Evolutionary conservation across 176 grass and related monocot species (phyloP).

Genomic region (Urochloa ruziziensis): DNA sequence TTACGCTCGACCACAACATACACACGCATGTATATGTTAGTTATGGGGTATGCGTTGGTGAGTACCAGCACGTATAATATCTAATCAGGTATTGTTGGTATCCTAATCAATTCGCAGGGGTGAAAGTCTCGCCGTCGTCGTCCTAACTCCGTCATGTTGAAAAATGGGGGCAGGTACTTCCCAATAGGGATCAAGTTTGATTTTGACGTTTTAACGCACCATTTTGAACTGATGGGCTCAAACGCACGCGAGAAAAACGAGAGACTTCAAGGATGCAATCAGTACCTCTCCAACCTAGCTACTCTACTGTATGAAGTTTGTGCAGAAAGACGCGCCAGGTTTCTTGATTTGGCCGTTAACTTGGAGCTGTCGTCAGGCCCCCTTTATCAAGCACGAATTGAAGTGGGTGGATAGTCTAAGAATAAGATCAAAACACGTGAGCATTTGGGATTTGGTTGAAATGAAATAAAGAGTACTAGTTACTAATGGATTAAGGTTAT

Average conservation of each 20-base stretch:
- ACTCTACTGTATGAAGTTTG: background rate
- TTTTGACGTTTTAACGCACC: conserved; percentile 25
- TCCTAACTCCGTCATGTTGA: conserved; percentile 17
- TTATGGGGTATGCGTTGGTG: background rate
- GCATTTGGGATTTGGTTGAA: background rate
- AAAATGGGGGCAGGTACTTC: conserved; percentile 27
- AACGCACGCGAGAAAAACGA: background rate
- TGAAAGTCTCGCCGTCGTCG: conserved; percentile 14
- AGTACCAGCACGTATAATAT: background rate
- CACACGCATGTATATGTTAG: background rate
- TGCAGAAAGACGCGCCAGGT: background rate
- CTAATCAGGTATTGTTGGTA: background rate
- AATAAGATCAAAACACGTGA: background rate
- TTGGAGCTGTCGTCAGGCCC: background rate
- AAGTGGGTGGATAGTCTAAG: background rate
- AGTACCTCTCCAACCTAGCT: background rate
- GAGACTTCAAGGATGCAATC: conserved; percentile 17
- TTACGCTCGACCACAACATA: conserved; percentile 3
- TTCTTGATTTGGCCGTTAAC: conserved; percentile 15
- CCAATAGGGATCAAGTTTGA: conserved; percentile 5
- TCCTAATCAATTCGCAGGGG: background rate
- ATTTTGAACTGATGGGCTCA: background rate
- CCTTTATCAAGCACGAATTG: background rate
- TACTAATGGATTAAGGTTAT: no score
- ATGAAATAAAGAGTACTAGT: background rate